phyloP scores from a whole-genome alignment of 208 protist genomes.

The Acanthamoeba rhysodes region DNA sequence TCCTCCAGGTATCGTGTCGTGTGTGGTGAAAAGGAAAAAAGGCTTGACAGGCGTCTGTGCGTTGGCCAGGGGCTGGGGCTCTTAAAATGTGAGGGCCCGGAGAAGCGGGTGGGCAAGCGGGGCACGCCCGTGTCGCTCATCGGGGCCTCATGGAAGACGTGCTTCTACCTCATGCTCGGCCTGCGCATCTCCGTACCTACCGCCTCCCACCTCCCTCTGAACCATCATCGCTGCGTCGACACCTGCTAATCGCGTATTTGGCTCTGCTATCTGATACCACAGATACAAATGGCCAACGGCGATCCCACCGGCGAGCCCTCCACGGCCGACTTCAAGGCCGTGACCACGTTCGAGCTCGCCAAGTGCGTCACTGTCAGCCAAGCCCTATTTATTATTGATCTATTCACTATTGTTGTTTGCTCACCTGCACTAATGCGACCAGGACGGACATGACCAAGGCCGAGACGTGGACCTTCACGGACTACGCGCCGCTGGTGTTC shows the following conservation, averaged over 20 bases:
- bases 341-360: constrained; percentile 35
- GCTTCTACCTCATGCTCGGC: constrained; percentile 38
- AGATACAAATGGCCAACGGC: constrained; percentile 9
- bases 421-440: too few species aligned
- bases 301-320: background rate
- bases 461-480: constrained; percentile 57
- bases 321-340: constrained; percentile 3
- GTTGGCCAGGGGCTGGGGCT: background rate
- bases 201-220: background rate
- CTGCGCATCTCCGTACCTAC: constrained; percentile 14
- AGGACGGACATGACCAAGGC: background rate
- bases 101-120: background rate
- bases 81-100: background rate
- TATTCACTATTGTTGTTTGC: too few species aligned
- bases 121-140: constrained; percentile 13
- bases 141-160: constrained; percentile 5
- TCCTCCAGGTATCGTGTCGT: background rate
- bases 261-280: background rate
- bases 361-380: background rate
- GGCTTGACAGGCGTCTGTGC: too few species aligned
- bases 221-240: background rate
- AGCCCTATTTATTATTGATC: too few species aligned
- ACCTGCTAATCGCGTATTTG: background rate
- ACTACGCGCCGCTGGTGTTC: constrained; percentile 53
- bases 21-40: background rate